These are phyloP conservation scores for Coemansia sp. DNA, from an alignment of 371 early-diverging fungal genomes.

Conservation along the genomic window DNA sequence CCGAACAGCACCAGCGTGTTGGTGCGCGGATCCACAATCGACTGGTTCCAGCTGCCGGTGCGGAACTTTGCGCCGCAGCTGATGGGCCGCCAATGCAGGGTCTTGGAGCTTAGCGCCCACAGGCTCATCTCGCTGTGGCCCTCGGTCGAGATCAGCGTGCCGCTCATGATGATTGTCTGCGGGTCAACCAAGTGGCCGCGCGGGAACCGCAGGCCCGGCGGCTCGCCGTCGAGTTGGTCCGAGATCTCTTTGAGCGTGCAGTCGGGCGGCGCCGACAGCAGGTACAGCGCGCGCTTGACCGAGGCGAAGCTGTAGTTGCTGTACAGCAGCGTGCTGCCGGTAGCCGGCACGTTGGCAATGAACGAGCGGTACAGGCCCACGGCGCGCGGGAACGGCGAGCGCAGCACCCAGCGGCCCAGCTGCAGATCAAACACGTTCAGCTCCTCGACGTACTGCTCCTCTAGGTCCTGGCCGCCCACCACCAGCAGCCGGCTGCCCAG, in stretches of 20 bases:
- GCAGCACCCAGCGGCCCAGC: conserved; percentile 65
- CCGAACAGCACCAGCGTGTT: conserved; percentile 72
- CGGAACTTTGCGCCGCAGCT: conserved; percentile 65
- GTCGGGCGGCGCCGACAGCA: conserved; percentile 56
- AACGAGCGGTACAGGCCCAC: conserved; percentile 80
- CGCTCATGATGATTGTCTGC: conserved; percentile 65
- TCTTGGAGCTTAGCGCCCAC: conserved; percentile 70
- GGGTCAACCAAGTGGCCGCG: conserved; percentile 59
- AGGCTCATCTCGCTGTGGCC: conserved; percentile 65
- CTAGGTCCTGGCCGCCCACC: conserved; percentile 82
- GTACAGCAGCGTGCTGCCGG: conserved; percentile 55
- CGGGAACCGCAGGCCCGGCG: conserved; percentile 81
- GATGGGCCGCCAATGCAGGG: conserved; percentile 67
- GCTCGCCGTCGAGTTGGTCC: conserved; percentile 62
- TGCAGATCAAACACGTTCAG: conserved; percentile 73
- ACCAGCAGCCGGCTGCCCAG: conserved; percentile 63
- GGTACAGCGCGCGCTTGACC: conserved; percentile 69
- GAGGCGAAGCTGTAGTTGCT: conserved; percentile 80
- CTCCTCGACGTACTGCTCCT: conserved; percentile 74
- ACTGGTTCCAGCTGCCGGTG: conserved; percentile 78
- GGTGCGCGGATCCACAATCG: conserved; percentile 60
- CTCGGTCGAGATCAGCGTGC: conserved; percentile 69
- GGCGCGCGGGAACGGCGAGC: conserved; percentile 66
- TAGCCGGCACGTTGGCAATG: conserved; percentile 54
- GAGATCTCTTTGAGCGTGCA: conserved; percentile 65